Evolutionary conservation across 352 stramenopile genomes (phyloP).

Genomic region (Pythium periplocum): DNA sequence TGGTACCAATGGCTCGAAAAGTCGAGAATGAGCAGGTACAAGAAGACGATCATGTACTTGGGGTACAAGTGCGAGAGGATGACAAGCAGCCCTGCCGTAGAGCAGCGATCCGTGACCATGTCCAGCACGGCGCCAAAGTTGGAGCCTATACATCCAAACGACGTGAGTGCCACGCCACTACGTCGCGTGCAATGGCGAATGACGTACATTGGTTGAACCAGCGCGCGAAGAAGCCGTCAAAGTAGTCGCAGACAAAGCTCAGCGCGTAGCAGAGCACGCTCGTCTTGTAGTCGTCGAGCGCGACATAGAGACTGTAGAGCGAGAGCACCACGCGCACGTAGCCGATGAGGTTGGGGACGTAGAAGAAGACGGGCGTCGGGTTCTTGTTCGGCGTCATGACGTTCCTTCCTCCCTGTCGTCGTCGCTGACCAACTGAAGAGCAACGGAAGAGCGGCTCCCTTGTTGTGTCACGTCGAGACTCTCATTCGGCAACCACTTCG

Average conservation of each 20-base stretch:
- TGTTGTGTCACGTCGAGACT: background rate
- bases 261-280: constrained; percentile 89
- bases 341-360: constrained; percentile 96
- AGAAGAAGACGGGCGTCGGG: constrained; percentile 89
- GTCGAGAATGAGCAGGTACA: constrained; percentile 93
- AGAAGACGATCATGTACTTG: constrained; percentile 71
- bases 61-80: constrained; percentile 92
- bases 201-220: constrained; percentile 93
- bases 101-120: constrained; percentile 98
- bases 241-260: constrained; percentile 97
- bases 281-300: constrained; percentile 62
- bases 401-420: no score
- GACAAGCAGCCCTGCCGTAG: constrained; percentile 93
- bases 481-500: background rate
- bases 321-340: constrained; percentile 90
- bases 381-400: constrained; percentile 7
- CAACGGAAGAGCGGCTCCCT: no score
- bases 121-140: constrained; percentile 95
- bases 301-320: constrained; percentile 81
- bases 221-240: constrained; percentile 96
- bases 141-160: constrained; percentile 42
- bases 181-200: background rate
- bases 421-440: no score
- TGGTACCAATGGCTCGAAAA: constrained; percentile 98
- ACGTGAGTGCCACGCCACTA: background rate